phyloP scores from a whole-genome alignment of 2,329 filamentous ascomycete species.

The Exophiala dermatitidis region DNA sequence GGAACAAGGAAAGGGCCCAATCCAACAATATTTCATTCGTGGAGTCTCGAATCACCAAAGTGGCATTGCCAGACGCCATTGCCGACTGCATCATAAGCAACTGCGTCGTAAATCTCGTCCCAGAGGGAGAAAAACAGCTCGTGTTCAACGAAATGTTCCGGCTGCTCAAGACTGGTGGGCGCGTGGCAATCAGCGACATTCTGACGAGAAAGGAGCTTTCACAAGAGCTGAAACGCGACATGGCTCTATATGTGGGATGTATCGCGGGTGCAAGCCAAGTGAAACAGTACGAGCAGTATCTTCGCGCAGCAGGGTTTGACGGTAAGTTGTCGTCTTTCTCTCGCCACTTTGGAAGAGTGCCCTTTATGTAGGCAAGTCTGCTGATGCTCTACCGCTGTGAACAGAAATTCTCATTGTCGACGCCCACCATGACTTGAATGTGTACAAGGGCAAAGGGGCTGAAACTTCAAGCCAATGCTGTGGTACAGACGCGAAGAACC shows the following conservation, averaged over 20 bases:
- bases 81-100: slow-evolving; percentile 57
- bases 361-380: too few species aligned
- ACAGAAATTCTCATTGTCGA: too few species aligned
- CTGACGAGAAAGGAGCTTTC: slow-evolving; percentile 38
- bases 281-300: slow-evolving; percentile 37
- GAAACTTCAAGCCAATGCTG: too few species aligned
- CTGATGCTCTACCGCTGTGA: too few species aligned
- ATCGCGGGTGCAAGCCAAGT: slow-evolving; percentile 52
- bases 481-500: too few species aligned
- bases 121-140: slow-evolving; percentile 44
- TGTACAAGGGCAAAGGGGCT: too few species aligned
- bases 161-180: slow-evolving; percentile 50
- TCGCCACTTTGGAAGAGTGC: too few species aligned
- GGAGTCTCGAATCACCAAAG: slow-evolving; percentile 45
- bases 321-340: too few species aligned
- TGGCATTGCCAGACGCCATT: slow-evolving; percentile 37
- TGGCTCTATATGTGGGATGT: slow-evolving; percentile 54
- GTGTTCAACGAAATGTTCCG: slow-evolving; percentile 55
- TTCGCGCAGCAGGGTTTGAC: too few species aligned
- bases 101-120: slow-evolving; percentile 57
- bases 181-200: slow-evolving; percentile 56
- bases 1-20: too few species aligned
- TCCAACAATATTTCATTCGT: slow-evolving; percentile 37
- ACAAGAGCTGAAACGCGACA: slow-evolving; percentile 41
- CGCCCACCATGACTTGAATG: too few species aligned